phyloP scores from a whole-genome alignment of 371 early-diverging fungal genomes.

The Rhizopus microsporus region DNA sequence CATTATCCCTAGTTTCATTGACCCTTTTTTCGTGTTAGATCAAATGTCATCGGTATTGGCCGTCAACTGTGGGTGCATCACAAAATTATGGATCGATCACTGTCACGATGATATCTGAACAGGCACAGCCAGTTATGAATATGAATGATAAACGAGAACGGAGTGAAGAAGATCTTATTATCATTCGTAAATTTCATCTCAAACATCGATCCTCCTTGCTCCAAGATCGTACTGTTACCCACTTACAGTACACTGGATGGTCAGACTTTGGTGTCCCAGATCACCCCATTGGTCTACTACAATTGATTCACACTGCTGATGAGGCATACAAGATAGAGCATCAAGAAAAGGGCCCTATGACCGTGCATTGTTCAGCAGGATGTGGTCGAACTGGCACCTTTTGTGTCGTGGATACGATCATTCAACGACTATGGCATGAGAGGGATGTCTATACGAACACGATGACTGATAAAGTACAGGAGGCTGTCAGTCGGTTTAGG shows the following conservation, averaged over 20 bases:
- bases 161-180: constrained; percentile 9
- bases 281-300: constrained; percentile 50
- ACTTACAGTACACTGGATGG: constrained; percentile 83
- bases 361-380: constrained; percentile 96
- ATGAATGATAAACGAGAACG: constrained; percentile 25
- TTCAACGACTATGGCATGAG: constrained; percentile 29
- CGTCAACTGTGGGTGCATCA: constrained; percentile 30
- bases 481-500: constrained; percentile 64
- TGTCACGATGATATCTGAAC: constrained; percentile 26
- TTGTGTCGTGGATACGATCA: constrained; percentile 74
- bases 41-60: constrained; percentile 75
- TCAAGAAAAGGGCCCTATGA: constrained; percentile 56
- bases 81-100: constrained; percentile 31
- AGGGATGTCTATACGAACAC: constrained; percentile 43
- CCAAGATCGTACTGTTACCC: constrained; percentile 53
- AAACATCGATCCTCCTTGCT: background rate
- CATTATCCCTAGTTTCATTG: background rate
- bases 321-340: constrained; percentile 24
- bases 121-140: constrained; percentile 20
- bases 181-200: constrained; percentile 16
- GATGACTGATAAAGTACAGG: constrained; percentile 35
- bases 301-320: constrained; percentile 57
- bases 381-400: constrained; percentile 95
- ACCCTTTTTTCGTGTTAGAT: constrained; percentile 26
- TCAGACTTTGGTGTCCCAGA: constrained; percentile 80